phyloP scores from a whole-genome alignment of 208 protist genomes.

The Trypanosomatidae sp. region DNA sequence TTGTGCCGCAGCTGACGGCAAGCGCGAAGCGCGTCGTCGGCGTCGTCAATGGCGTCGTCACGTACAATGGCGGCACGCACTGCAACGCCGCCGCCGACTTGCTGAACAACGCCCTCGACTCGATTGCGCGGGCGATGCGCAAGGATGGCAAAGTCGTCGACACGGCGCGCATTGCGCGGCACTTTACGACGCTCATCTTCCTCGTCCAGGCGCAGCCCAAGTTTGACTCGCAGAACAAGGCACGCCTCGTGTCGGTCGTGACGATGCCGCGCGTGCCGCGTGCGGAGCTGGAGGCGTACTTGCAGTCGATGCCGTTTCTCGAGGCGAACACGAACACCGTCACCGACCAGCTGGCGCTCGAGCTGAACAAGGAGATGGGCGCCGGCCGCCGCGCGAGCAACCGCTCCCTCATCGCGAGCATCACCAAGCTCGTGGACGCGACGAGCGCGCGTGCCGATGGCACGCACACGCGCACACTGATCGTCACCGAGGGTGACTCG shows the following conservation, averaged over 20 bases:
- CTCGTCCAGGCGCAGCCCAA: conserved; percentile 98
- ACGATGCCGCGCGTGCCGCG: conserved; percentile 80
- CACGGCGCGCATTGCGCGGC: conserved; percentile 91
- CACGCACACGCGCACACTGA: conserved; percentile 91
- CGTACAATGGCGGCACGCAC: conserved; percentile 97
- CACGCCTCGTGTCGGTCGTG: conserved; percentile 89
- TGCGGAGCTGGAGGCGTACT: conserved; percentile 75
- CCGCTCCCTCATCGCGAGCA: conserved; percentile 71
- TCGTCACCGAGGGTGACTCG: conserved; percentile 98
- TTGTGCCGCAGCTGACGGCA: conserved; percentile 80
- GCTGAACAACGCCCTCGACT: conserved; percentile 54
- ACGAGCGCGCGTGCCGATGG: conserved; percentile 58
- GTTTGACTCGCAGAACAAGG: conserved; percentile 99
- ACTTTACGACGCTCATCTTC: conserved; percentile 98
- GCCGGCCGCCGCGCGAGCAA: conserved; percentile 52
- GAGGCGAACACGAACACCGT: conserved; percentile 62
- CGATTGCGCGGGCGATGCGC: conserved; percentile 40
- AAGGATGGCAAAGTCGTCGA: conserved; percentile 84
- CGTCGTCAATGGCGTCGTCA: conserved; percentile 99
- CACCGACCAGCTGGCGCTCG: conserved; percentile 42
- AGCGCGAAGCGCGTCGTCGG: conserved; percentile 91
- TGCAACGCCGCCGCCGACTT: conserved; percentile 93
- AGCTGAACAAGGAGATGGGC: conserved; percentile 77
- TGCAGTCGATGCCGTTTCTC: conserved; percentile 69
- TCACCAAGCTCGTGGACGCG: conserved; percentile 97